Percentiles rank a stretch among this genome's conserved stretches.
These are phyloP conservation scores for Ustilago crameri DNA, from an alignment of 1,284 basidiomycete species.

Conservation along the genomic window DNA sequence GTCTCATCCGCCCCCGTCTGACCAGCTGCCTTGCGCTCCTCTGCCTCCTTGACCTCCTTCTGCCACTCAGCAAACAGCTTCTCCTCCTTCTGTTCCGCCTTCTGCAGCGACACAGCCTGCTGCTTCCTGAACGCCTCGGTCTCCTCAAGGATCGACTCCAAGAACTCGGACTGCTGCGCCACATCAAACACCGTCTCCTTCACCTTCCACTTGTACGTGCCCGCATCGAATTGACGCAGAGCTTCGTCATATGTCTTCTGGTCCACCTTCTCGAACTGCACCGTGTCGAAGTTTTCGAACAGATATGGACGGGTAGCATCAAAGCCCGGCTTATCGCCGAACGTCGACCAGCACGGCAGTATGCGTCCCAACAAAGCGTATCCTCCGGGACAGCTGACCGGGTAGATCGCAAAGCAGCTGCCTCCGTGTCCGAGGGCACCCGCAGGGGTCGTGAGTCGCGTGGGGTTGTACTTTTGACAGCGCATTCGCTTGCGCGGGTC, in stretches of 20 bases:
- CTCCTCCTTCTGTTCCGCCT: constrained; percentile 65
- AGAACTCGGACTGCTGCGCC: constrained; percentile 72
- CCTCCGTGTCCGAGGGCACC: constrained; percentile 71
- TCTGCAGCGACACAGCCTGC: constrained; percentile 54
- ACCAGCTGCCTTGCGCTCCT: constrained; percentile 9
- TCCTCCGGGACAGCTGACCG: constrained; percentile 76
- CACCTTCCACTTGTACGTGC: constrained; percentile 74
- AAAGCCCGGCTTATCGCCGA: constrained; percentile 74
- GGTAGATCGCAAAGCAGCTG: constrained; percentile 75
- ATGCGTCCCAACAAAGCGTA: constrained; percentile 74
- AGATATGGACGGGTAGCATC: constrained; percentile 73
- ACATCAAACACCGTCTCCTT: constrained; percentile 72
- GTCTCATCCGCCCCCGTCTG: constrained; percentile 1
- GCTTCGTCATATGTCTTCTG: constrained; percentile 68
- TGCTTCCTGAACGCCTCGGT: constrained; percentile 70
- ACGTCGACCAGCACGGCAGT: constrained; percentile 75
- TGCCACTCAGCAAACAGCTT: constrained; percentile 67
- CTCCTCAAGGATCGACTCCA: constrained; percentile 71
- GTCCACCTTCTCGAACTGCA: constrained; percentile 64
- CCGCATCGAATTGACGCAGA: constrained; percentile 75
- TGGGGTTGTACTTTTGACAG: constrained; percentile 70
- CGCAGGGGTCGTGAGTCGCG: constrained; percentile 71
- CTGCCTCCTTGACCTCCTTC: constrained; percentile 12
- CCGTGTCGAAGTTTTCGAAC: constrained; percentile 76
- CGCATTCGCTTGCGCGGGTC: constrained; percentile 74